phyloP scores from a whole-genome alignment of 1,284 basidiomycete species.

The Lignosus rhinocerotis region DNA sequence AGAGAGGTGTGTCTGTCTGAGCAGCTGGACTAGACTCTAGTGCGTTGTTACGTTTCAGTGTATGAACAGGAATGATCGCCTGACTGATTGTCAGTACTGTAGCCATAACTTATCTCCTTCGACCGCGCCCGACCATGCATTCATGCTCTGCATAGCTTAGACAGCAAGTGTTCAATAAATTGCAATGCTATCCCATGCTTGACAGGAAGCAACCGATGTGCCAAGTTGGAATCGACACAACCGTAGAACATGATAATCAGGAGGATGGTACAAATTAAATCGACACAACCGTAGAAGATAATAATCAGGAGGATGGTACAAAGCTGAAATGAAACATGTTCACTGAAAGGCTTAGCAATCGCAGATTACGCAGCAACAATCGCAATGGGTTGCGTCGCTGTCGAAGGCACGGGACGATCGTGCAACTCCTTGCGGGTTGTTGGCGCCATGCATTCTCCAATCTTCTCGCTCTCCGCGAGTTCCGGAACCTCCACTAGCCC shows the following conservation, averaged over 20 bases:
- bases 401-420: background rate
- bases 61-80: background rate
- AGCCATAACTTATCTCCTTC: constrained; percentile 21
- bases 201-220: no score
- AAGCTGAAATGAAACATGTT: background rate
- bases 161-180: constrained; percentile 1
- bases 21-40: constrained; percentile 18
- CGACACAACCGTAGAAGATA: background rate
- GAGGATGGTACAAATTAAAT: background rate
- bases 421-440: background rate
- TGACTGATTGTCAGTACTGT: constrained; percentile 13
- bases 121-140: background rate
- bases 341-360: background rate
- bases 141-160: constrained; percentile 8
- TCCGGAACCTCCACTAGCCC: constrained; percentile 20
- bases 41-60: background rate
- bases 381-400: background rate
- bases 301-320: background rate
- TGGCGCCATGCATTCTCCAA: constrained; percentile 5
- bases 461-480: constrained; percentile 13
- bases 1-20: background rate
- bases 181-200: background rate
- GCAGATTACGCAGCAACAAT: background rate
- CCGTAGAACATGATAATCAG: background rate
- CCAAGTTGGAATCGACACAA: background rate